A percentile compares a stretch with the other conserved stretches of the same genome.
Conservation (phyloP, 2,329 filamentous ascomycete species). For the Pyricularia grisea region DNA sequence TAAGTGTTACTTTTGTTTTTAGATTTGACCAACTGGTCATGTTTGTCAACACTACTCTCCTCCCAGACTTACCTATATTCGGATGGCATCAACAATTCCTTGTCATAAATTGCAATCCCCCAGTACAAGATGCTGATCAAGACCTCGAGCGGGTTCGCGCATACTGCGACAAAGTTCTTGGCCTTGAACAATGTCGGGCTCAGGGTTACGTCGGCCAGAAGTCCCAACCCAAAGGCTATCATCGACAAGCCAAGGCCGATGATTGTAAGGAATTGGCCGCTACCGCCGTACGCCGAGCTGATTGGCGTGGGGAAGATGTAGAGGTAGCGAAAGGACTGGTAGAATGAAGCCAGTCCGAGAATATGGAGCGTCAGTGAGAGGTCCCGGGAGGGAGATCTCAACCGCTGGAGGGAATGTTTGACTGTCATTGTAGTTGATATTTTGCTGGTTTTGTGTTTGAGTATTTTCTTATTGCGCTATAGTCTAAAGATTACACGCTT, state of each 20-base stretch:
- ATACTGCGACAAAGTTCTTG: conserved; percentile 60
- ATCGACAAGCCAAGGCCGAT: conserved; percentile 56
- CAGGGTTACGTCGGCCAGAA: conserved; percentile 55
- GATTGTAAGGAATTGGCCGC: conserved; percentile 67
- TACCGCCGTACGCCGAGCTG: conserved; percentile 53
- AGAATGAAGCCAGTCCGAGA: conserved; percentile 41
- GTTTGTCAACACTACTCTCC: neutral
- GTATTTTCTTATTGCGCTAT: neutral
- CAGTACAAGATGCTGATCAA: conserved; percentile 67
- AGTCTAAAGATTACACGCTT: neutral
- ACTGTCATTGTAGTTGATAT: neutral
- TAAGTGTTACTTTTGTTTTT: neutral
- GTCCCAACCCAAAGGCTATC: conserved; percentile 49
- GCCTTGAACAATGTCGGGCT: conserved; percentile 47
- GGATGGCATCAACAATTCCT: conserved; percentile 39
- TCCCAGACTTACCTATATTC: conserved; percentile 27
- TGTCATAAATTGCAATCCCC: conserved; percentile 52
- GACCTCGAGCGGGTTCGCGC: conserved; percentile 59
- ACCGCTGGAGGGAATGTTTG: conserved; percentile 53
- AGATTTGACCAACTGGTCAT: neutral
- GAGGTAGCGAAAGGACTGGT: conserved; percentile 43
- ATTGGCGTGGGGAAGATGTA: conserved; percentile 39
- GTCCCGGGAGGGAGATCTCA: conserved; percentile 54
- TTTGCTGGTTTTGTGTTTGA: neutral
- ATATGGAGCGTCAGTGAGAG: conserved; percentile 55